Base-by-base conservation (phyloP, 495 filamentous ascomycete genomes). In the Hypomontagnella monticulosa region DNA sequence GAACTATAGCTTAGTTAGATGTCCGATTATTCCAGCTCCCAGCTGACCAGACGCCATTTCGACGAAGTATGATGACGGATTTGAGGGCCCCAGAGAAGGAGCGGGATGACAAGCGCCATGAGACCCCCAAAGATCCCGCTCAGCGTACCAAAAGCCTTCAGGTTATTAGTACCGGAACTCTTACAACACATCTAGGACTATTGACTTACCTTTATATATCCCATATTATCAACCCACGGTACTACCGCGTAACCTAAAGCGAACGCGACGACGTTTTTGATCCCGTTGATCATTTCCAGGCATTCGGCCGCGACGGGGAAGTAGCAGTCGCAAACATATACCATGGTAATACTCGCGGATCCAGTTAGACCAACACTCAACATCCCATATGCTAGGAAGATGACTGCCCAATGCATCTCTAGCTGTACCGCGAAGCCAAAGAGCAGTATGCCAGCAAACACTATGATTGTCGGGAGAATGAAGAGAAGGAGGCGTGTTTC, bases 61-160 rank as follows among this genome's bases (percentile, higher is more conserved):
- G 56, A 49, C 14, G 56, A 59, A 19, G 56, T 59, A 42, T 59
- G 56, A 20, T 59, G 56, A 11, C 56, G 44, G 46, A 59, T 50
- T 20, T 59, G 36, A 23, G 56, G 56, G 14, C 56, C 56, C 56
- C 56, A 59, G 34, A 59, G 11, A 5, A 59, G 16, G 0, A 59
- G 3, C 6, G 46, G 14, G 7, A 59, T 19, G 6, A 44, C 56
- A 4, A 50, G 3, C 11, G 44, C 14, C 33, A 59, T 44, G n/a
- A 59, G 32, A 4, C 42, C 56, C 7, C 42, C 56, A 6, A 59
- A 59, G 10, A 59, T 59, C 8, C 56, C 56, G 4, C 32, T 23
- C 46, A 59, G 10, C 0, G 56, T 59, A n/a, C 56, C 46, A 16
- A 59, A 59, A 42, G 56, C 46, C 56, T 59, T 12, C 18, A 33